Percentiles rank a stretch among this genome's conserved stretches.
These are phyloP conservation scores for Emmonsiellopsis sp. DNA, from an alignment of 2,329 filamentous ascomycete species.

Conservation along the genomic window DNA sequence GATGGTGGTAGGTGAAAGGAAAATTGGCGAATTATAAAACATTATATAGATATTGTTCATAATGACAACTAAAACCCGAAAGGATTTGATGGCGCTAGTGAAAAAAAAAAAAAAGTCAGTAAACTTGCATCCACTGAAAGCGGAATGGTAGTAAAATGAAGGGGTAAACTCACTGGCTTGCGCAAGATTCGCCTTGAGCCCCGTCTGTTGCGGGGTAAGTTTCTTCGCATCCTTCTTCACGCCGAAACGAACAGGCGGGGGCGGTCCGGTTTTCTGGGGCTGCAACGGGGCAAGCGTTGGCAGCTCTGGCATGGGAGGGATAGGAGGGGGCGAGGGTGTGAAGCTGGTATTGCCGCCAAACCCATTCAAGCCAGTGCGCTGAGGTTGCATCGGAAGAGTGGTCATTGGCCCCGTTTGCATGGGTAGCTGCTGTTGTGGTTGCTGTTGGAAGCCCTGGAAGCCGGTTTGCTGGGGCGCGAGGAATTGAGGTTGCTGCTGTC, in stretches of 20 bases:
- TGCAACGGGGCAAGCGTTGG: slow-evolving; percentile 54
- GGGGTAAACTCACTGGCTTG: slow-evolving; percentile 87
- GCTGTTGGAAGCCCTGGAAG: slow-evolving; percentile 39
- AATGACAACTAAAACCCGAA: slow-evolving; percentile 52
- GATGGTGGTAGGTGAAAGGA: neutral
- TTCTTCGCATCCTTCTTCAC: slow-evolving; percentile 64
- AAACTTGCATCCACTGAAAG: neutral
- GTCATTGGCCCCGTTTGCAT: slow-evolving; percentile 41
- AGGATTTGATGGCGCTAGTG: slow-evolving; percentile 57
- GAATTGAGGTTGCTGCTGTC: slow-evolving; percentile 40
- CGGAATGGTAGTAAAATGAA: neutral
- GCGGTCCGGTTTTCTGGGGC: slow-evolving; percentile 74
- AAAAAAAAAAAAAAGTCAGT: slow-evolving; percentile 8
- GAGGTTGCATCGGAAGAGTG: slow-evolving; percentile 35
- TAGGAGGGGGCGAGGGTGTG: slow-evolving; percentile 43
- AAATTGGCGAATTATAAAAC: neutral
- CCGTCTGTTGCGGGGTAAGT: slow-evolving; percentile 76
- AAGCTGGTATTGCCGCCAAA: slow-evolving; percentile 39
- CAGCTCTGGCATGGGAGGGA: slow-evolving; percentile 51
- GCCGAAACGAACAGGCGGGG: slow-evolving; percentile 83
- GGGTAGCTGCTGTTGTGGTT: slow-evolving; percentile 41
- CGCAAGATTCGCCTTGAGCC: slow-evolving; percentile 77
- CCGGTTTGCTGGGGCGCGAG: slow-evolving; percentile 36
- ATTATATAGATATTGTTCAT: neutral
- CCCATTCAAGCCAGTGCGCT: slow-evolving; percentile 42